Percentiles rank a stretch among this genome's conserved stretches.
Conservation (phyloP, 2,329 filamentous ascomycete species). For the Hortaea sp. region DNA sequence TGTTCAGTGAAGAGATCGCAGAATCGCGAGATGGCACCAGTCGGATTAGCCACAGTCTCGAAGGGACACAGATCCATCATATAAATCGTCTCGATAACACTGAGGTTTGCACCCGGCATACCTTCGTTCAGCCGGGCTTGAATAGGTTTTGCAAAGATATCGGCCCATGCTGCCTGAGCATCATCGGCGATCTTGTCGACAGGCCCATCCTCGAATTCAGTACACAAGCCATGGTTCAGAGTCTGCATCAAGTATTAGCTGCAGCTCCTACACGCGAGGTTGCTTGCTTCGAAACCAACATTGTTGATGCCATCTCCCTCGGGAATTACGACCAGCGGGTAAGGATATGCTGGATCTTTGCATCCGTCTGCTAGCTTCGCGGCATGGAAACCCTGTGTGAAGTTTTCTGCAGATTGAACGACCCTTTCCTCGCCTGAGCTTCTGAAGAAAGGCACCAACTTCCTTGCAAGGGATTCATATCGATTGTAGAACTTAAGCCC, state of each 20-base stretch:
- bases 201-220: conserved; percentile 54
- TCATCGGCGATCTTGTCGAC: conserved; percentile 38
- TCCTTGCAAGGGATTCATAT: conserved; percentile 53
- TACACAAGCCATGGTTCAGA: conserved; percentile 63
- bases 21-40: conserved; percentile 53
- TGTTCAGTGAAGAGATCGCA: conserved; percentile 68
- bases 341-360: conserved; percentile 37
- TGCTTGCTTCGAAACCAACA: conserved; percentile 3
- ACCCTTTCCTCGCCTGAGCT: conserved; percentile 61
- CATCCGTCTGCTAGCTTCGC: conserved; percentile 38
- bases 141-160: conserved; percentile 58
- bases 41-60: conserved; percentile 59
- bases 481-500: conserved; percentile 66
- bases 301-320: conserved; percentile 64
- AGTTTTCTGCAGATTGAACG: conserved; percentile 63
- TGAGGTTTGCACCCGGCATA: conserved; percentile 58
- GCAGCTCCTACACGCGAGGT: too few relatives aligned
- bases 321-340: conserved; percentile 56
- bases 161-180: conserved; percentile 49
- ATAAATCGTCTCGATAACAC: conserved; percentile 50
- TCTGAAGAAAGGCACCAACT: conserved; percentile 59
- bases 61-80: conserved; percentile 89
- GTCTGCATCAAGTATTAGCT: conserved; percentile 31
- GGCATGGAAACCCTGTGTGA: conserved; percentile 61
- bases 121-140: conserved; percentile 58